Evolutionary conservation across 305 asterid genomes (phyloP).

Genomic region (Salvia sclarea): DNA sequence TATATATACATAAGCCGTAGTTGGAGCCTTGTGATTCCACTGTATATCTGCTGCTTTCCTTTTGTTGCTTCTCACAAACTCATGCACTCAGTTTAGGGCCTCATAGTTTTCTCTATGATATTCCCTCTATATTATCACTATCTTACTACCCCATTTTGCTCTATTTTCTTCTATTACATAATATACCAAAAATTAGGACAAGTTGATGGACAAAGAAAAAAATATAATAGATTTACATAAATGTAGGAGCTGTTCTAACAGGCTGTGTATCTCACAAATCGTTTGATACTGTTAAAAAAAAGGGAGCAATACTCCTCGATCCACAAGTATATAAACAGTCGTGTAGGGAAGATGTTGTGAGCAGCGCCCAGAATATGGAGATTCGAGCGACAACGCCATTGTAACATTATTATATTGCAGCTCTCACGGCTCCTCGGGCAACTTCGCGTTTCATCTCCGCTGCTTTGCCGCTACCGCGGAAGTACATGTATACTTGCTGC

Average conservation of each 20-base stretch:
- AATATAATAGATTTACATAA: slow-evolving; percentile 22
- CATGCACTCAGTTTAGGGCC: slow-evolving; percentile 21
- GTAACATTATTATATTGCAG: slow-evolving; percentile 46
- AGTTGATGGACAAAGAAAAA: background rate
- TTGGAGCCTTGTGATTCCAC: slow-evolving; percentile 23
- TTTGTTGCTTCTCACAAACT: background rate
- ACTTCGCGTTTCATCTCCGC: slow-evolving; percentile 79
- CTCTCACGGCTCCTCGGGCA: slow-evolving; percentile 76
- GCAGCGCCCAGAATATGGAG: background rate
- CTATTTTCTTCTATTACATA: background rate
- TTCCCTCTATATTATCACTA: slow-evolving; percentile 15
- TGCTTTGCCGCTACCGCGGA: slow-evolving; percentile 92
- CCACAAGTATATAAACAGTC: background rate
- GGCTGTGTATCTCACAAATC: background rate
- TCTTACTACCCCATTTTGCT: background rate
- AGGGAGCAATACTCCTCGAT: slow-evolving; percentile 10
- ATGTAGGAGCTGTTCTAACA: background rate
- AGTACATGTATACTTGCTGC: slow-evolving; percentile 96
- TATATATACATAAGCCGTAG: background rate
- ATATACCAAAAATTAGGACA: too few species aligned
- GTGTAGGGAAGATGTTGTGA: background rate
- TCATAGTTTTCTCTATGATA: slow-evolving; percentile 12
- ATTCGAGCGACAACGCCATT: background rate
- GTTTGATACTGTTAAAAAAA: slow-evolving; percentile 7
- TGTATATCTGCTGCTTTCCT: slow-evolving; percentile 31